Conservation (phyloP, 2,329 filamentous ascomycete species). For the Didymella keratinophila region DNA sequence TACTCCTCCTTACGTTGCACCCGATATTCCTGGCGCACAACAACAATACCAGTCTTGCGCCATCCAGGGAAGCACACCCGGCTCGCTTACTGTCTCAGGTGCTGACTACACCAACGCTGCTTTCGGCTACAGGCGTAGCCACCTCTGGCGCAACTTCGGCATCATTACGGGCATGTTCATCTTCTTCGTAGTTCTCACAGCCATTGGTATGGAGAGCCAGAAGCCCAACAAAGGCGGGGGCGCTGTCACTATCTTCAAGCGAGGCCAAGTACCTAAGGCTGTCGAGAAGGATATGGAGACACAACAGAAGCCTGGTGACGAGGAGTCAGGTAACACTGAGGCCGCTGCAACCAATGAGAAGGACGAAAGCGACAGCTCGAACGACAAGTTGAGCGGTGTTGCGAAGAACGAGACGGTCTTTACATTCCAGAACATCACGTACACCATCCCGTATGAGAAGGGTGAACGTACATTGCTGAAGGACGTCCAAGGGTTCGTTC, state of each 20-base stretch:
- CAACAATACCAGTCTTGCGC: slow-evolving; percentile 66
- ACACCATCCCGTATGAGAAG: slow-evolving; percentile 67
- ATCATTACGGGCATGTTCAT: slow-evolving; percentile 61
- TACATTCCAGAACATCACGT: slow-evolving; percentile 87
- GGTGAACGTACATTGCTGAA: slow-evolving; percentile 61
- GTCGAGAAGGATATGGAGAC: slow-evolving; percentile 66
- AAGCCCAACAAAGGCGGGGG: slow-evolving; percentile 68
- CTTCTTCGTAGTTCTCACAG: slow-evolving; percentile 58
- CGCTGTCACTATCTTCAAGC: slow-evolving; percentile 68
- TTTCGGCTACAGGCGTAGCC: slow-evolving; percentile 63
- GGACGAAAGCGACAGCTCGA: slow-evolving; percentile 33
- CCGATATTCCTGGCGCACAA: slow-evolving; percentile 56
- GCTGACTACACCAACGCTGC: slow-evolving; percentile 63
- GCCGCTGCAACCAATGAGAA: slow-evolving; percentile 36
- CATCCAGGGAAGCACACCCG: slow-evolving; percentile 64
- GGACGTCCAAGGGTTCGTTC: slow-evolving; percentile 81
- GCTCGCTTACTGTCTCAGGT: slow-evolving; percentile 62
- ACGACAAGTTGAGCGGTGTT: slow-evolving; percentile 54
- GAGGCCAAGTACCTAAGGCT: slow-evolving; percentile 67
- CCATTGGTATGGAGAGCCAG: slow-evolving; percentile 56
- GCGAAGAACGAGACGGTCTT: slow-evolving; percentile 69
- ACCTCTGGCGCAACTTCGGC: slow-evolving; percentile 68
- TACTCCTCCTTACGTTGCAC: slow-evolving; percentile 64
- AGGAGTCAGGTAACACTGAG: slow-evolving; percentile 60
- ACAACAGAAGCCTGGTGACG: slow-evolving; percentile 57